These are phyloP conservation scores for Xylaria sp. DNA, from an alignment of 2,329 filamentous ascomycete species.

Conservation along the genomic window DNA sequence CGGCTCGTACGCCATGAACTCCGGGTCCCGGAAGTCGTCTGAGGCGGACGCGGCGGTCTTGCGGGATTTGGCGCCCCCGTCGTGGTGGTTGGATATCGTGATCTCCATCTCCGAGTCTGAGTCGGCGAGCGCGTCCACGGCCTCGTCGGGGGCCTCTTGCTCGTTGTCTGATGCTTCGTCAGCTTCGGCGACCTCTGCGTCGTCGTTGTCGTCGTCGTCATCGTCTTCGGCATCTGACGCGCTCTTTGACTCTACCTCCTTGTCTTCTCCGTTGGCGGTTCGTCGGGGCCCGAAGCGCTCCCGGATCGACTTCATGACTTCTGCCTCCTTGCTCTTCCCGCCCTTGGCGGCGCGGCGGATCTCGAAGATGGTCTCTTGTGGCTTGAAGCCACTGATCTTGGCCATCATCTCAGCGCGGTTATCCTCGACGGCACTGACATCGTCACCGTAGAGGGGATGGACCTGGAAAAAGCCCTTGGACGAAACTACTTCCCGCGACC, in stretches of 20 bases:
- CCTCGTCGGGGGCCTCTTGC: conserved; percentile 20
- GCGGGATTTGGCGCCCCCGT: conserved; percentile 51
- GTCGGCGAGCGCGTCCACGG: conserved; percentile 41
- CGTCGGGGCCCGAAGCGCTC: conserved; percentile 69
- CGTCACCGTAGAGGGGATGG: conserved; percentile 79
- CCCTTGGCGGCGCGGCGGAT: conserved; percentile 75
- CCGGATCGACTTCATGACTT: conserved; percentile 75
- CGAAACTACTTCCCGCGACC: conserved; percentile 77
- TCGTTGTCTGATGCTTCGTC: conserved; percentile 20
- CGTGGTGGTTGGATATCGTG: conserved; percentile 65
- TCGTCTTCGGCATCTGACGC: conserved; percentile 33
- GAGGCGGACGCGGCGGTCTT: conserved; percentile 5
- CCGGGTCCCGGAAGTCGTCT: conserved; percentile 69
- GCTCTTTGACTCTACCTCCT: conserved; percentile 41
- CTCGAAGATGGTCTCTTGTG: conserved; percentile 95
- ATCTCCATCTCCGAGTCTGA: conserved; percentile 72
- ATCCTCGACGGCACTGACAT: conserved; percentile 68
- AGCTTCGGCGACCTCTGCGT: conserved; percentile 16
- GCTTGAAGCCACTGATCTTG: conserved; percentile 84
- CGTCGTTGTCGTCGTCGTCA: conserved; percentile 7
- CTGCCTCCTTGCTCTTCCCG: conserved; percentile 67
- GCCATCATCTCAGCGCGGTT: conserved; percentile 86
- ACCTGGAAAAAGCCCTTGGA: conserved; percentile 74
- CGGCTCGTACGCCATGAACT: conserved; percentile 97
- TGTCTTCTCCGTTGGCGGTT: conserved; percentile 51